Evolutionary conservation across 441 rosid species (phyloP), one percentile per base, ranked within the genome.

Genomic region (Pelargonium australe): DNA sequence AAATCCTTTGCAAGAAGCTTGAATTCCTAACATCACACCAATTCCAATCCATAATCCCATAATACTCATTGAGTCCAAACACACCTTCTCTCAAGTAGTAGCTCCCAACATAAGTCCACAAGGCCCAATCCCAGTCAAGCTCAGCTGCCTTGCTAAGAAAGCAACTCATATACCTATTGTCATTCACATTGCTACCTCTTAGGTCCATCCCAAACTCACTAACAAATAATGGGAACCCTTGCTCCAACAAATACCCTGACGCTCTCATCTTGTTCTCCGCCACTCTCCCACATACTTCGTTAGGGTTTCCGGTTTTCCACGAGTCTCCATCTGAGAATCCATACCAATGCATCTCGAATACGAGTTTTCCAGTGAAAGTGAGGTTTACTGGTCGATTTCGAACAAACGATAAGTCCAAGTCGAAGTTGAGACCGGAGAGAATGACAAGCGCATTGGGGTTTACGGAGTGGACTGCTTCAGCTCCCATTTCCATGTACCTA

Each of bases 121-220:
- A 19, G 0, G 94, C 90, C 95, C 90, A 91, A 63, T 94, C 97
- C 64, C 86, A 58, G 76, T 94, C 99, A 63, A 86, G 87, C 44
- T 88, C 96, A 41, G 92, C 95, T 1, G 87, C 89, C 43, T 80
- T 64, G 17, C 89, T 84, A 53, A 85, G 61, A 70, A 91, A 83
- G 79, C 97, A 91, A 73, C 81, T 82, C 44, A 91, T 62, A 71
- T 85, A 94, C 82, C 89, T 76, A 65, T 88, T 84, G 67, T 88
- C 99, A 73, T 89, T 88, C 37, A 41, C 79, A 69, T 86, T 94
- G 0, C 71, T 78, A 1, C 97, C 96, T 65, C 89, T 82, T 62
- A 76, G 78, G 72, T 93, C 96, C 16, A 85, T 71, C 63, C 98
- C 98, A 66, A 85, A 88, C 86, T 93, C 98, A 40, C 92, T 89